Base-by-base conservation (phyloP, 2,329 filamentous ascomycete species). In the Hortaea sp. region DNA sequence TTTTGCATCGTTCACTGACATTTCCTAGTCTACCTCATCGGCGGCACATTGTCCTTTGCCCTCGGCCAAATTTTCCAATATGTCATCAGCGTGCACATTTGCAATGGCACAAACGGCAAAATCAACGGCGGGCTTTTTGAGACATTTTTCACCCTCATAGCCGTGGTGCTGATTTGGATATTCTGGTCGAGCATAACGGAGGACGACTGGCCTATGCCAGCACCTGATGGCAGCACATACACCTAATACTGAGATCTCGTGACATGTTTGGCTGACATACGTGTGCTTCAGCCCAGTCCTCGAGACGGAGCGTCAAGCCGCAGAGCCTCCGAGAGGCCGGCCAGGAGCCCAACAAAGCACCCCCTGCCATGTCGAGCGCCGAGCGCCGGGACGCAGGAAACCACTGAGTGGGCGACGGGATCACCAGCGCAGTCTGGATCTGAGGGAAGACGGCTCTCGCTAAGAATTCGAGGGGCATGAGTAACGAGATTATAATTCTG, bases 181-280 rank as follows among this genome's bases (percentile, higher is more conserved):
- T 98, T 98, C 74, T 98, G 92, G 92, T 94, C 88, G 41, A 95
- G 88, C 70, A 98, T 98, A 59, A 98, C 92, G 11, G 92, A 98
- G 69, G 92, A 98, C 61, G 90, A 95, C 71, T 98, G 92, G 92
- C 88, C 89, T 2, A 73, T 77, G 65, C 72, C 75, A 12, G 61
- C 63, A 6, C 57, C 61, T 30, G 63, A 63, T 3, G 61, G 63
- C 6, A 68, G 63, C 52, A 49, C 48, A 20, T 53, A 50, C 40
- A 51, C 46, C 7, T 51, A 47, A 35, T n/a, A 35, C 32, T 35
- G 4, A n/a, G 32, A 35, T 9, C 7, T 9, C 32, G 32, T 9
- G 32, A 9, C 32, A 35, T n/a, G n/a, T 9, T 9, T n/a, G 32
- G 32, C 32, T 35, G n/a, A 35, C 20, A 20, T 20, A 20, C 20